Evolutionary conservation across 768 basidiomycete genomes (phyloP).

Genomic region (Amanita molliuscula): DNA sequence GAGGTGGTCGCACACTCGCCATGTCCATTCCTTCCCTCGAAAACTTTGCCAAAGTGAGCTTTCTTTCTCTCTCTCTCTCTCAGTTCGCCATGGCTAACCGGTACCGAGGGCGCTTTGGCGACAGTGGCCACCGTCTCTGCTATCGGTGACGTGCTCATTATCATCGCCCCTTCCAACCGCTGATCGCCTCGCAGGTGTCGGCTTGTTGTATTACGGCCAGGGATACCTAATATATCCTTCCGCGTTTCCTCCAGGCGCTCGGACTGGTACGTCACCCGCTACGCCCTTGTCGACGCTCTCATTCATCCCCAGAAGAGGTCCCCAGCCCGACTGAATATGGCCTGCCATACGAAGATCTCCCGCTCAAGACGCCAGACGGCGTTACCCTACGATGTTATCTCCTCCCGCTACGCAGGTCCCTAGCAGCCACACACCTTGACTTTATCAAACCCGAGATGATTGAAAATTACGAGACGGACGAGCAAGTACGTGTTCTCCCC

Average conservation of each 20-base stretch:
- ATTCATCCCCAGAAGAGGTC: conserved; percentile 42
- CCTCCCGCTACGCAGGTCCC: conserved; percentile 49
- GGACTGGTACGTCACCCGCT: conserved; percentile 42
- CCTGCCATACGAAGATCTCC: conserved; percentile 66
- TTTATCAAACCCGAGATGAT: conserved; percentile 20
- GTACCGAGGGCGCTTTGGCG: conserved; percentile 37
- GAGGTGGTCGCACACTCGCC: conserved; percentile 15
- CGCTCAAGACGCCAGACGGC: conserved; percentile 62
- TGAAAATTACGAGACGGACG: conserved; percentile 34
- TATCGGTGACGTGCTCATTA: conserved; percentile 27
- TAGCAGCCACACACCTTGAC: conserved; percentile 23
- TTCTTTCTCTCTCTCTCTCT: not conserved
- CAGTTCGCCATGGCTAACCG: not conserved
- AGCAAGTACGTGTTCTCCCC: conserved; percentile 35
- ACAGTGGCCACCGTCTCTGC: conserved; percentile 50
- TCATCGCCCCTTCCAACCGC: not conserved
- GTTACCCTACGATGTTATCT: conserved; percentile 70
- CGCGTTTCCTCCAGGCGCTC: conserved; percentile 67
- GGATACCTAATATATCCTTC: conserved; percentile 88
- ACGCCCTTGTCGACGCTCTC: not conserved
- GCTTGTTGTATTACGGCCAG: conserved; percentile 79
- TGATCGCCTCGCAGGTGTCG: conserved; percentile 35
- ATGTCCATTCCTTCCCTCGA: conserved; percentile 34
- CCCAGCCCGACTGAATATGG: conserved; percentile 58
- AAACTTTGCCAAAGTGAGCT: conserved; percentile 35